phyloP scores from a whole-genome alignment of 352 stramenopile species.

The Discostella stelligera region DNA sequence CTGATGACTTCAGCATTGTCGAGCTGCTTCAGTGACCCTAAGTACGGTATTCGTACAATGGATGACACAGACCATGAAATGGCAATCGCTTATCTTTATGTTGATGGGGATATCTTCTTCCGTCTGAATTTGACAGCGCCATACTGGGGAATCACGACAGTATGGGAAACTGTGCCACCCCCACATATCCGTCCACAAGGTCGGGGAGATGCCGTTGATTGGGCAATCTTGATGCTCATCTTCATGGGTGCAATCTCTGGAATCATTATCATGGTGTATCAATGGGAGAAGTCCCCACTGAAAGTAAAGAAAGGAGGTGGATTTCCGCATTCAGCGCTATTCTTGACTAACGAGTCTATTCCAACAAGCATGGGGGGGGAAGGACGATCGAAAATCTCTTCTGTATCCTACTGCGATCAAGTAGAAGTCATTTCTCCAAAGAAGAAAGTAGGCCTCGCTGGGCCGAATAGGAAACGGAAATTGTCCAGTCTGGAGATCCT shows the following conservation, averaged over 20 bases:
- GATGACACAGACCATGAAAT: conserved; percentile 6
- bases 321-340: conserved; percentile 32
- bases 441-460: too few relatives aligned
- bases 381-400: background rate
- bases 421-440: background rate
- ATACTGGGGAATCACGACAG: conserved; percentile 52
- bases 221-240: conserved; percentile 63
- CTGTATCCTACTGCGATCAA: background rate
- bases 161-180: conserved; percentile 49
- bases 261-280: conserved; percentile 66
- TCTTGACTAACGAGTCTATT: conserved; percentile 36
- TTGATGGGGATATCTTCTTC: conserved; percentile 63
- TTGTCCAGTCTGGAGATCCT: background rate
- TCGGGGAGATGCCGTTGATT: conserved; percentile 64
- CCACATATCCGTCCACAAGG: conserved; percentile 20
- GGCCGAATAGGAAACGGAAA: background rate
- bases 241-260: conserved; percentile 54
- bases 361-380: conserved; percentile 33
- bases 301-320: conserved; percentile 23
- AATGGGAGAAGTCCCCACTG: conserved; percentile 23
- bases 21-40: conserved; percentile 67
- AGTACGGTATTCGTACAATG: conserved; percentile 59
- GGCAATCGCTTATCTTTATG: background rate
- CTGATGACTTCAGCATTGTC: conserved; percentile 59
- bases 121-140: conserved; percentile 66